Evolutionary conservation across 2,329 filamentous ascomycete genomes (phyloP), one percentile per base, ranked within the genome.

Genomic region (Penicillium sp.): DNA sequence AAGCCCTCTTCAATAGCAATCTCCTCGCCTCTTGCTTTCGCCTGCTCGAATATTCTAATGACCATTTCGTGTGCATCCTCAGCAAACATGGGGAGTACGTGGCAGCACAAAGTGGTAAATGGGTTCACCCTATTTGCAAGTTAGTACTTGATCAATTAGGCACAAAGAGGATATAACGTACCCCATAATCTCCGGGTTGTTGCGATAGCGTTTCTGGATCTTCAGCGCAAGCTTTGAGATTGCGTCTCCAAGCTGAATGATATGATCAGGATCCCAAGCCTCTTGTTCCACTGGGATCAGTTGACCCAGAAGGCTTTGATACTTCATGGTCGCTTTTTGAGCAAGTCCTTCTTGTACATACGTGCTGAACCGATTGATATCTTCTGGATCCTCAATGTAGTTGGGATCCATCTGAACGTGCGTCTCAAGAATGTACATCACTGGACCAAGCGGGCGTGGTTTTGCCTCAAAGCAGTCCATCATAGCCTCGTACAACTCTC

Each of bases 1-100:
- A 99, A 97, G 0, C 93, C 94, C 70, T 99, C 94, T 67, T 96
- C 84, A 26, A 97, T 84, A 36, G 89, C 86, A 45, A 97, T 85
- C 63, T 96, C 91, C 51, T 86, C 81, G 13, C 84, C 86, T 48
- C 81, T 84, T 32, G 84, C 81, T 61, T 88, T 83, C 19, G 89
- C 85, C 49, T 87, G 82, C 55, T 88, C 82, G 61, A 97, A 80
- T 57, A 97, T 94, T 51, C 88, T 83, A 61, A 86, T 82, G 39
- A 97, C 86, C 61, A 99, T 85, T 65, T 93, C 91, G 58, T 88
- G 84, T 5, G 91, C 90, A 71, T 99, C 93, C 59, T 90, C 85
- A 53, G 96, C 92, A 70, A 96, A 97, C 57, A 88, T 88, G 1
- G 94, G 94, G 55, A 97, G 88, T 51, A 94, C 86, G 48, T 90